These are phyloP conservation scores for Ogataea haglerorum DNA, from an alignment of 805 yeast genomes.

Conservation along the genomic window DNA sequence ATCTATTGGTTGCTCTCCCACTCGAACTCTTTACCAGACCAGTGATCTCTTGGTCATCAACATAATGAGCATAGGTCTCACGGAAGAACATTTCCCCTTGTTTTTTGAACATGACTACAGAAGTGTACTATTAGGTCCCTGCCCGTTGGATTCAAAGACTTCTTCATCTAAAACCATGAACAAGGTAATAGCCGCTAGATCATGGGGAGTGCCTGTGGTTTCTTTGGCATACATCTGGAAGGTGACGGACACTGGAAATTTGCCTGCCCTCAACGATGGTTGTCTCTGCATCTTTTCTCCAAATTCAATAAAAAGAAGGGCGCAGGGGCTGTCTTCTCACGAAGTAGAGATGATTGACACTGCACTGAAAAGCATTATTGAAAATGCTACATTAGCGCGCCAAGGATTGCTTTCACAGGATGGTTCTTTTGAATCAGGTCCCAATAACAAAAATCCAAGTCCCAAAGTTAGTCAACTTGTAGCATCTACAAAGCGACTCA, in stretches of 20 bases:
- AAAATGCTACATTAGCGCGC: background rate
- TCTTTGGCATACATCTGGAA: constrained; percentile 56
- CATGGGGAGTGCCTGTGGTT: constrained; percentile 56
- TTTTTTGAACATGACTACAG: background rate
- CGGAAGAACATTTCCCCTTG: background rate
- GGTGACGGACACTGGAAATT: constrained; percentile 35
- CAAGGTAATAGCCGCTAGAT: constrained; percentile 56
- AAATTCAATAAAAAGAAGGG: background rate
- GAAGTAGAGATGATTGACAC: too few species aligned
- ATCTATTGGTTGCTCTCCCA: constrained; percentile 48
- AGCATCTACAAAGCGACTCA: background rate
- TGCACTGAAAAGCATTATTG: background rate
- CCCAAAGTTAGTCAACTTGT: background rate
- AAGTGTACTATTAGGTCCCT: background rate
- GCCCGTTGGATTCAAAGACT: background rate
- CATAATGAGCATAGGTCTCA: constrained; percentile 42
- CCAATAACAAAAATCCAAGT: background rate
- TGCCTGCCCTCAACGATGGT: constrained; percentile 25
- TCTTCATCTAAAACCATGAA: constrained; percentile 27
- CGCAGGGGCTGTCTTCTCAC: too few species aligned
- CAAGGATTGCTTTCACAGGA: too few species aligned
- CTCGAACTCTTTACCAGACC: constrained; percentile 44
- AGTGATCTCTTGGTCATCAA: constrained; percentile 59
- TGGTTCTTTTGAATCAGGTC: too few species aligned
- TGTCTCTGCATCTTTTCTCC: background rate